These are phyloP conservation scores for Suhomyces maxii DNA, from an alignment of 1,139 yeast genomes.

Conservation along the genomic window DNA sequence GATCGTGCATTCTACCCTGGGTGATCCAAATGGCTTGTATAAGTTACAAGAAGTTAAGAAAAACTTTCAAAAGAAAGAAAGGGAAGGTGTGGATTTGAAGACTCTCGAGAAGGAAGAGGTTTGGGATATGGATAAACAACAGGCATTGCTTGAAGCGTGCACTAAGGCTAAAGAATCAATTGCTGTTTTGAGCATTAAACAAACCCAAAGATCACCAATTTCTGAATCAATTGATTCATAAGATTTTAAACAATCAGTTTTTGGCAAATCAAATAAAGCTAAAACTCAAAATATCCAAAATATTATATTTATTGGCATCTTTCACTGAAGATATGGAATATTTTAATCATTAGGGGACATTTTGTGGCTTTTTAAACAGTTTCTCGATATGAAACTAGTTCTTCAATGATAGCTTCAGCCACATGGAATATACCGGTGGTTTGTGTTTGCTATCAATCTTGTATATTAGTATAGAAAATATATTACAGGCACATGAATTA, in stretches of 20 bases:
- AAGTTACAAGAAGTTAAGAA: slow-evolving; percentile 44
- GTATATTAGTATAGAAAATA: too few species aligned
- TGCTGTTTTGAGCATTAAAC: slow-evolving; percentile 38
- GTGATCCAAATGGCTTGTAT: slow-evolving; percentile 56
- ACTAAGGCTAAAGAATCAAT: slow-evolving; percentile 56
- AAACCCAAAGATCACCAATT: neutral
- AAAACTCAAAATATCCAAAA: neutral
- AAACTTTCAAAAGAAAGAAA: slow-evolving; percentile 35
- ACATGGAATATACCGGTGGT: too few species aligned
- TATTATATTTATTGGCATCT: too few species aligned
- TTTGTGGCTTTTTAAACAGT: too few species aligned
- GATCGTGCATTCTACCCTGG: slow-evolving; percentile 62
- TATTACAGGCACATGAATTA: too few species aligned
- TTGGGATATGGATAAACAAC: slow-evolving; percentile 55
- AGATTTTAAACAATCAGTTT: too few species aligned
- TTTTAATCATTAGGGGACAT: too few species aligned
- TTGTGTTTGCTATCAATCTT: too few species aligned
- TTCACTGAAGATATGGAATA: too few species aligned
- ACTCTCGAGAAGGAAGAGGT: slow-evolving; percentile 43
- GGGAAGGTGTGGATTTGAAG: slow-evolving; percentile 39
- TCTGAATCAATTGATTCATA: neutral
- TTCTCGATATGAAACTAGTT: too few species aligned
- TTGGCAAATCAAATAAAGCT: too few species aligned
- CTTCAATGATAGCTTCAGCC: too few species aligned
- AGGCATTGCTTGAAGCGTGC: slow-evolving; percentile 40